Base-by-base conservation (phyloP, 78 protist species). In the Fonticula alba region DNA sequence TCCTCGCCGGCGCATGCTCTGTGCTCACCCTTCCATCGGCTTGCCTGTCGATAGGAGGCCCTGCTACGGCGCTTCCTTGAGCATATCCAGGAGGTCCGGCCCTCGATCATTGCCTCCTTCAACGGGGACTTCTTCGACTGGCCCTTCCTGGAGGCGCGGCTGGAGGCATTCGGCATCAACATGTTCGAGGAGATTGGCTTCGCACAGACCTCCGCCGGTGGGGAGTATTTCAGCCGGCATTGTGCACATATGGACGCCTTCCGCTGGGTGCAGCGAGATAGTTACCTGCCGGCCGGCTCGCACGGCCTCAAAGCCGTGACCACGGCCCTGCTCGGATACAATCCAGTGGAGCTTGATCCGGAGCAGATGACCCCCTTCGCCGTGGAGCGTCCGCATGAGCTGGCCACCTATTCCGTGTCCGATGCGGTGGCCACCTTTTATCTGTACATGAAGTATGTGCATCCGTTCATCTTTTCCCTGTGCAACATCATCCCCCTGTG, bases 61-160 rank as follows among this genome's bases (percentile, higher is more conserved):
- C 32, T 72, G 0, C 53, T 94, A 1, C 52, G 35, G 13, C 14
- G 46, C 3, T 94, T 75, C 66, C 81, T 91, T 49, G 60, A 41
- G 7, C 91, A 86, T 68, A 75, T 92, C 26, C 67, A 60, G n/a
- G 62, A 71, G 47, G 35, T 26, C 29, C 76, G 72, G 43, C 99
- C 98, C 14, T 50, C 56, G 50, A 67, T 96, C 10, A 71, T 71
- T 62, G 98, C 91, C 31, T 85, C 99, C 0, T 96, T 64, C 72
- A 95, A 96, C 88, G 99, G 99, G 31, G 99, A 96, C 67, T 68
- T 43, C 43, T 96, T 96, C 81, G 99, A 96, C 75, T 96, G 91
- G 92, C 99, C 99, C 0, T 96, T 86, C 74, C 70, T 96, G 17
- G 95, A 93, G 35, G 57, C 72, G 0, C 66, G 99, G 2, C 73